Evolutionary conservation across 2,329 filamentous ascomycete genomes (phyloP).

Genomic region (Fusarium sp.): DNA sequence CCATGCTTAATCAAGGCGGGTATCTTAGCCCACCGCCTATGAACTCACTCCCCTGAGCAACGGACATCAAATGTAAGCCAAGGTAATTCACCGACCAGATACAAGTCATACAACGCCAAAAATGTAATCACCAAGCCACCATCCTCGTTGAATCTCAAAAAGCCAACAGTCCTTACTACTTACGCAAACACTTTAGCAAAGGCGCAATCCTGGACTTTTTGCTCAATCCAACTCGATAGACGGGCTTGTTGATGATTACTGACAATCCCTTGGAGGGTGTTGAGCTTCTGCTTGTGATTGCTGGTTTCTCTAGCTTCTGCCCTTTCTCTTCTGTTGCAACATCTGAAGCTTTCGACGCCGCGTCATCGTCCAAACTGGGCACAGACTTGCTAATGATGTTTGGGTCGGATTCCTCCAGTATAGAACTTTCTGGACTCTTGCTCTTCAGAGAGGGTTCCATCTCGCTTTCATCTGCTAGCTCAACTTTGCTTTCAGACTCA

Average conservation of each 20-base stretch:
- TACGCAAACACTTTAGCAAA: conserved; percentile 60
- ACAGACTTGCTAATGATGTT: neutral
- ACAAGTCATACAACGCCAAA: neutral
- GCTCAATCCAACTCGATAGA: conserved; percentile 62
- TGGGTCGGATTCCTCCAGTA: conserved; percentile 19
- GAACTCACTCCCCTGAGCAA: neutral
- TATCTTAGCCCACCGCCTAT: neutral
- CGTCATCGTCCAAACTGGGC: neutral
- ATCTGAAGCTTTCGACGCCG: neutral
- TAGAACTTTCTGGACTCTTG: neutral
- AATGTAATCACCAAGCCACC: neutral
- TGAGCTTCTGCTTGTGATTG: conserved; percentile 3
- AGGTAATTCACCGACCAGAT: neutral
- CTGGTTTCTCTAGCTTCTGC: neutral
- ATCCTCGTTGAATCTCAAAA: neutral
- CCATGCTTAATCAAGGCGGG: conserved; percentile 4
- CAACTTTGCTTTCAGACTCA: neutral
- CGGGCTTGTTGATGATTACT: conserved; percentile 48
- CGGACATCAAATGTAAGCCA: neutral
- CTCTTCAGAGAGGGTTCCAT: neutral
- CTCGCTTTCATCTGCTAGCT: neutral
- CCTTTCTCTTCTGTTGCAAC: conserved; percentile 1
- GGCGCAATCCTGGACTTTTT: conserved; percentile 61
- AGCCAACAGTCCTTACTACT: conserved; percentile 55
- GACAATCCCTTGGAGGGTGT: conserved; percentile 30